Percentiles rank a stretch among this genome's conserved stretches.
phyloP scores from a whole-genome alignment of 805 yeast genomes.

The Candida xyloterini region DNA sequence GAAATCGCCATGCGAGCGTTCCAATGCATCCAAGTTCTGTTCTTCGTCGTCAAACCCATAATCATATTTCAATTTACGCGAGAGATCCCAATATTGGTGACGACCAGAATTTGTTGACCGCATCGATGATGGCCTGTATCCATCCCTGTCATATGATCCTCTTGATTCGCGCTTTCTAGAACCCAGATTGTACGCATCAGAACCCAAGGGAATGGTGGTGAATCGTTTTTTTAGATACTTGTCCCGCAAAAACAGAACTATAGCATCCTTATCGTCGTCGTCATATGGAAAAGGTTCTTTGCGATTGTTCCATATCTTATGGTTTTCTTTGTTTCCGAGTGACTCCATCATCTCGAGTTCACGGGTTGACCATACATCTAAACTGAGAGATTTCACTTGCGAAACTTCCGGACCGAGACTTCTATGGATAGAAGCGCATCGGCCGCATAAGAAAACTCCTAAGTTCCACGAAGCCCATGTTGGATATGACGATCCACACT shows the following conservation, averaged over 20 bases:
- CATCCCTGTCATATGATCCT: not conserved
- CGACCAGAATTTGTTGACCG: constrained; percentile 38
- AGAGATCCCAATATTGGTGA: constrained; percentile 47
- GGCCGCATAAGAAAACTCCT: constrained; percentile 76
- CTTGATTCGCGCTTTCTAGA: constrained; percentile 30
- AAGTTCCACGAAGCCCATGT: constrained; percentile 49
- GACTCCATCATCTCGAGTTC: constrained; percentile 46
- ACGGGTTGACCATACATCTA: constrained; percentile 63
- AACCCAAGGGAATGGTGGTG: constrained; percentile 38
- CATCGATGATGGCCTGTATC: constrained; percentile 29
- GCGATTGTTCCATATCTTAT: constrained; percentile 64
- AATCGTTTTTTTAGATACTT: constrained; percentile 68
- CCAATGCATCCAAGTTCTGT: constrained; percentile 60
- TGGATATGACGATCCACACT: constrained; percentile 67
- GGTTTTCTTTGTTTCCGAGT: constrained; percentile 64
- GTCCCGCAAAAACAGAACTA: constrained; percentile 59
- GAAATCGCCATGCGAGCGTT: constrained; percentile 56
- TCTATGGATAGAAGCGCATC: constrained; percentile 80
- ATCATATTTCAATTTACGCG: constrained; percentile 43
- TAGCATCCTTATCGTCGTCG: constrained; percentile 60
- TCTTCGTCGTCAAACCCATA: constrained; percentile 60
- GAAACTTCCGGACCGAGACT: constrained; percentile 61
- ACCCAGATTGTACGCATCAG: constrained; percentile 36
- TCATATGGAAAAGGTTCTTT: constrained; percentile 70
- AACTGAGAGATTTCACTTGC: constrained; percentile 65